Percentiles rank a stretch among this genome's conserved stretches.
Conservation (phyloP, 768 basidiomycete species). For the Lyophyllum semitale region DNA sequence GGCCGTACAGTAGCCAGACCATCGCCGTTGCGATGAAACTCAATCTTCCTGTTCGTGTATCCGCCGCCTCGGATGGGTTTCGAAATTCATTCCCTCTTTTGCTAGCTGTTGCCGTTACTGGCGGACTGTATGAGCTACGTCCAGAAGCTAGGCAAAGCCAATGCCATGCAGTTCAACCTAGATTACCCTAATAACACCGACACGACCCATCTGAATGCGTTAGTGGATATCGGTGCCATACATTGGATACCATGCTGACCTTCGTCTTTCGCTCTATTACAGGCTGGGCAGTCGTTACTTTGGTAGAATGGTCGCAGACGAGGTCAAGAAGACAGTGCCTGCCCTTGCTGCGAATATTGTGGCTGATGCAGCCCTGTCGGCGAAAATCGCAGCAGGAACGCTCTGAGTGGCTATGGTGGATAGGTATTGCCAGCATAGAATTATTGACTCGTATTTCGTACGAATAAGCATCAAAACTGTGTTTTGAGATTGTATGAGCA, state of each 20-base stretch:
- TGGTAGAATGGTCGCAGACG: constrained; percentile 6
- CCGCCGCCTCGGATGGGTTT: background rate
- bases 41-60: background rate
- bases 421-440: no score
- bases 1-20: background rate
- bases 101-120: background rate
- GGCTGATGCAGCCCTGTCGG: background rate
- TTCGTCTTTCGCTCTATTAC: background rate
- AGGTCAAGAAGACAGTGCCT: background rate
- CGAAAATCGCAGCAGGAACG: constrained; percentile 2
- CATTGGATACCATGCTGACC: background rate
- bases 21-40: constrained; percentile 1
- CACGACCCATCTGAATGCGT: constrained; percentile 1
- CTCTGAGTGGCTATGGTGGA: background rate
- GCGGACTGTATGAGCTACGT: background rate
- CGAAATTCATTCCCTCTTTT: background rate
- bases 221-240: background rate
- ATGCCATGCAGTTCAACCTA: background rate
- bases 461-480: no score
- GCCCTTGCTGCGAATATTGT: background rate
- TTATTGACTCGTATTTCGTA: no score
- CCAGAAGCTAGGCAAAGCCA: background rate
- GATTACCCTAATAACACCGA: constrained; percentile 1
- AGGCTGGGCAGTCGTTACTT: background rate
- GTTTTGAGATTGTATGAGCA: no score